Conservation (phyloP, 2,329 filamentous ascomycete species). For the Aspergillus ochraceoroseus region DNA sequence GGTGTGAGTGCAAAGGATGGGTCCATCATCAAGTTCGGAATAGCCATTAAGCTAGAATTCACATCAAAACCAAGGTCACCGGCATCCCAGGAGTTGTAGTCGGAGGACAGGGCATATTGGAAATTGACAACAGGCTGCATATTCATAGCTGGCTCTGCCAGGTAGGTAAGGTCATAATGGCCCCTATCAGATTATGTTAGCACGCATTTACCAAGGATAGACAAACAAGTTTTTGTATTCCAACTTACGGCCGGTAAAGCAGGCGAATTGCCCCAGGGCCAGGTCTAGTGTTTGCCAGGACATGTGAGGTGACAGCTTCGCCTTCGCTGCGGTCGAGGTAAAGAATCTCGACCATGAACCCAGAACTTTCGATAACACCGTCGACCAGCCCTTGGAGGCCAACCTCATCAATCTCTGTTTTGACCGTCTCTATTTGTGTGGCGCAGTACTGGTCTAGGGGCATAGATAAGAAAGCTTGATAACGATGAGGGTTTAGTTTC, state of each 20-base stretch:
- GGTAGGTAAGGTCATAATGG: constrained; percentile 94
- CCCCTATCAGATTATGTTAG: constrained; percentile 49
- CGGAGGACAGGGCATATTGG: constrained; percentile 40
- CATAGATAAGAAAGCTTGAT: constrained; percentile 65
- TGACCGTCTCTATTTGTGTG: constrained; percentile 65
- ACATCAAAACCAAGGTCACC: constrained; percentile 38
- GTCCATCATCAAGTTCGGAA: constrained; percentile 40
- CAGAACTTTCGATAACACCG: constrained; percentile 71
- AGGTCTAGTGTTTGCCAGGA: constrained; percentile 33
- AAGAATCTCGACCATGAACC: constrained; percentile 76
- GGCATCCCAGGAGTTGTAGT: constrained; percentile 38
- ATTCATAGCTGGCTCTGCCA: constrained; percentile 46
- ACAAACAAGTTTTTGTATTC: neutral
- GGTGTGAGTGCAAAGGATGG: constrained; percentile 29
- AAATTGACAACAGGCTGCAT: constrained; percentile 40
- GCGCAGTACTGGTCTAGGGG: constrained; percentile 64
- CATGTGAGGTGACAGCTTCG: constrained; percentile 58
- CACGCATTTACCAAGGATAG: neutral
- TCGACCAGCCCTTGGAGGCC: constrained; percentile 73
- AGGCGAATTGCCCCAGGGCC: constrained; percentile 61
- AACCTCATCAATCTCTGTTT: constrained; percentile 86
- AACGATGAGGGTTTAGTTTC: constrained; percentile 65
- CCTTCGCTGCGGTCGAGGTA: constrained; percentile 86
- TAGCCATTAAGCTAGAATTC: constrained; percentile 40
- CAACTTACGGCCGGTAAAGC: constrained; percentile 61